Evolutionary conservation across 805 yeast species (phyloP).

Genomic region (Metschnikowia lunata): DNA sequence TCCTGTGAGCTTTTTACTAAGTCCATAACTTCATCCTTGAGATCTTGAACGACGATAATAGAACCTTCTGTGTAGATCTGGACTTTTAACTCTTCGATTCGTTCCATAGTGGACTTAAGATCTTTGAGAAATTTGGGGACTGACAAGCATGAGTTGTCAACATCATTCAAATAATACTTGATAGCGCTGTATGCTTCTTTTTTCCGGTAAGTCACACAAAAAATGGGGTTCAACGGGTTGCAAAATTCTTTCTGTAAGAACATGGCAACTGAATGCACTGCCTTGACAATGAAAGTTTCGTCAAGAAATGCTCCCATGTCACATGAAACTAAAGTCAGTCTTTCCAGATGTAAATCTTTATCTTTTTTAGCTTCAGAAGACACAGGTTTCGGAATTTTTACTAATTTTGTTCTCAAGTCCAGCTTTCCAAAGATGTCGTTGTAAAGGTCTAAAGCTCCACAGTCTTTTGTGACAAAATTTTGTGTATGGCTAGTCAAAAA

Average conservation of each 20-base stretch:
- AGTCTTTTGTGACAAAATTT: slow-evolving; percentile 3
- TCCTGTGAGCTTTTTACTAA: not conserved
- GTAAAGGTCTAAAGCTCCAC: slow-evolving; percentile 10
- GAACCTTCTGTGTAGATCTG: slow-evolving; percentile 5
- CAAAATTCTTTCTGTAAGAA: slow-evolving; percentile 4
- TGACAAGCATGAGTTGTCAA: slow-evolving; percentile 3
- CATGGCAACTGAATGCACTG: slow-evolving; percentile 1
- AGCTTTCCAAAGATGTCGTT: slow-evolving; percentile 9
- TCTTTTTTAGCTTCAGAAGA: not conserved
- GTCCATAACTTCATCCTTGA: slow-evolving; percentile 2
- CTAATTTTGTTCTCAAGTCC: not conserved
- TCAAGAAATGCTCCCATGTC: slow-evolving; percentile 2
- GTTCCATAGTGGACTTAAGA: slow-evolving; percentile 1
- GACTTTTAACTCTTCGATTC: slow-evolving; percentile 3
- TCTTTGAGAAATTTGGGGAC: slow-evolving; percentile 2
- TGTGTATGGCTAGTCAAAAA: slow-evolving; percentile 3
- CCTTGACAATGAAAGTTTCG: slow-evolving; percentile 3
- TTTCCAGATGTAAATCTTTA: not conserved
- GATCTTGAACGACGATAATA: not conserved
- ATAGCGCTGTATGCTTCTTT: slow-evolving; percentile 3
- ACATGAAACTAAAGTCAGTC: slow-evolving; percentile 3
- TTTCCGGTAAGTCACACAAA: slow-evolving; percentile 2
- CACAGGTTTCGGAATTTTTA: not conserved
- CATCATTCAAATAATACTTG: slow-evolving; percentile 2
- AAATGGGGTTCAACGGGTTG: slow-evolving; percentile 2